Conservation (phyloP, 371 early-diverging fungal genomes). For the Rhizomucor miehei region DNA sequence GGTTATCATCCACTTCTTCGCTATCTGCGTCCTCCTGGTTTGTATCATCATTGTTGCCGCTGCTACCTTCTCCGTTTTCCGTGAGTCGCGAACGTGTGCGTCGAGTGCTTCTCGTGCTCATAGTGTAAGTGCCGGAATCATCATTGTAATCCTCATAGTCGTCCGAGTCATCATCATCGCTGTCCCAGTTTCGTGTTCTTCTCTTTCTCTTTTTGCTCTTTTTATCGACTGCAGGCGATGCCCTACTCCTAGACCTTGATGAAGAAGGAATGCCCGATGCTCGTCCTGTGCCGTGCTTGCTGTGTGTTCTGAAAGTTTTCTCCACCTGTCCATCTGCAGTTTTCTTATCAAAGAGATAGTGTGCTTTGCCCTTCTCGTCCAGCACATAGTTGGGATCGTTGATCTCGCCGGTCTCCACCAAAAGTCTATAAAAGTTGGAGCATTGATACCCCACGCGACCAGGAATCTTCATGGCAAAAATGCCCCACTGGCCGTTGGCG, state of each 20-base stretch:
- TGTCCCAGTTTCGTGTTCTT: conserved; percentile 27
- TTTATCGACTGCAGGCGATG: conserved; percentile 15
- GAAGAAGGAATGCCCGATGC: conserved; percentile 13
- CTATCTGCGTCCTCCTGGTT: conserved; percentile 18
- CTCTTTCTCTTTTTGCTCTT: conserved; percentile 23
- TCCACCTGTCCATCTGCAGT: conserved; percentile 74
- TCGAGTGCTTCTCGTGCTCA: conserved; percentile 31
- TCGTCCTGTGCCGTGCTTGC: conserved; percentile 43
- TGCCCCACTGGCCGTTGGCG: conserved; percentile 94
- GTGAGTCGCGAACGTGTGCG: conserved; percentile 14
- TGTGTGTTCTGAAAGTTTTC: conserved; percentile 77
- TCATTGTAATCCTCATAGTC: conserved; percentile 53
- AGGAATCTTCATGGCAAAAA: conserved; percentile 92
- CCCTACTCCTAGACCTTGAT: conserved; percentile 5
- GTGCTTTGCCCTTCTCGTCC: conserved; percentile 85
- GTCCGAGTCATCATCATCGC: conserved; percentile 45
- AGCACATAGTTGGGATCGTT: conserved; percentile 88
- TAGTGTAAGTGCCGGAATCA: conserved; percentile 57
- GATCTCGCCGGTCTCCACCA: conserved; percentile 83
- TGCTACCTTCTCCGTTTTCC: conserved; percentile 10
- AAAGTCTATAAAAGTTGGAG: conserved; percentile 88
- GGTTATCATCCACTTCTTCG: conserved; percentile 58
- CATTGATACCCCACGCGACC: conserved; percentile 97
- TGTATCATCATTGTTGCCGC: conserved; percentile 13
- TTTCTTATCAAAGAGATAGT: conserved; percentile 83